A percentile compares a stretch with the other conserved stretches of the same genome.
These are phyloP conservation scores for Epichloe sp. DNA, from an alignment of 2,329 filamentous ascomycete species.

Conservation along the genomic window DNA sequence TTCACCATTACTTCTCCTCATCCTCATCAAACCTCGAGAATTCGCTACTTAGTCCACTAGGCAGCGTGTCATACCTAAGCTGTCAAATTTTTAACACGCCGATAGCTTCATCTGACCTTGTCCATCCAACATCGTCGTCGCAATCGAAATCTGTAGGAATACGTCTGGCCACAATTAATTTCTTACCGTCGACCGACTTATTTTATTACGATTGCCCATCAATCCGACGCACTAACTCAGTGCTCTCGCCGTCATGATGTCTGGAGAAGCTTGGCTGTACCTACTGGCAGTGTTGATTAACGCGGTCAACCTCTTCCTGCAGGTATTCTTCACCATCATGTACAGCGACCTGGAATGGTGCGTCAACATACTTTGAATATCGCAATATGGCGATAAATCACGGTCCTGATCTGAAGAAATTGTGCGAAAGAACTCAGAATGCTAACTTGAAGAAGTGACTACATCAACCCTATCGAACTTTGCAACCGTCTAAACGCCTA, in stretches of 20 bases:
- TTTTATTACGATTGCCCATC: neutral
- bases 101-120: neutral
- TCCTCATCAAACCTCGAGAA: neutral
- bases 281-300: conserved; percentile 97
- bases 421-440: neutral
- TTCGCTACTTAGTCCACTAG: neutral
- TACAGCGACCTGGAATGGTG: conserved; percentile 99
- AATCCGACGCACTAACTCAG: neutral
- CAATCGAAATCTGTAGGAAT: neutral
- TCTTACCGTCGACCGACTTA: neutral
- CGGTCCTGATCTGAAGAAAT: neutral
- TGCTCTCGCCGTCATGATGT: conserved; percentile 45
- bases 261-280: conserved; percentile 96
- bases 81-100: neutral
- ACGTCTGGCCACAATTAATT: neutral
- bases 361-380: conserved; percentile 22
- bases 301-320: conserved; percentile 98
- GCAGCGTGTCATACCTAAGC: neutral
- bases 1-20: neutral
- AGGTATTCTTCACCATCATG: conserved; percentile 99
- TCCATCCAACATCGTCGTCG: neutral
- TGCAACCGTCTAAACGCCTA: conserved; percentile 99
- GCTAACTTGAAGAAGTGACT: conserved; percentile 52
- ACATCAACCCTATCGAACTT: conserved; percentile 99
- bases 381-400: neutral